Conservation (phyloP, 1,139 yeast species). For the Yamadazyma atmosphaerica region DNA sequence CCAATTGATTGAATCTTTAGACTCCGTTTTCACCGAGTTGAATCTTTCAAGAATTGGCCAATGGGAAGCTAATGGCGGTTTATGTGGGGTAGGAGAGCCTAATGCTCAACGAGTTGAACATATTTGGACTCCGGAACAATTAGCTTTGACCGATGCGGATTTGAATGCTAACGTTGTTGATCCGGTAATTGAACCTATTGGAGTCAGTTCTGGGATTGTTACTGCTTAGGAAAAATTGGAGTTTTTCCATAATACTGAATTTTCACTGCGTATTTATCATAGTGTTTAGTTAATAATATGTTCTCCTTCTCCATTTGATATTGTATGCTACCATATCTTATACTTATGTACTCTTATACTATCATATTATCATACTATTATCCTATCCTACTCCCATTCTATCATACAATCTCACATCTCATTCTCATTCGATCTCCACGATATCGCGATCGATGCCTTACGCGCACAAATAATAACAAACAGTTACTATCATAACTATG, state of each 20-base stretch:
- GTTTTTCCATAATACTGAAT: too few relatives aligned
- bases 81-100: constrained; percentile 79
- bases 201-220: constrained; percentile 66
- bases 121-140: constrained; percentile 85
- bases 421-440: too few relatives aligned
- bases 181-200: constrained; percentile 60
- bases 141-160: constrained; percentile 58
- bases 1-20: constrained; percentile 74
- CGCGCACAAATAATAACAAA: not conserved
- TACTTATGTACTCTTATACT: too few relatives aligned
- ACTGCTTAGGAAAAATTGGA: constrained; percentile 6
- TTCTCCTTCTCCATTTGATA: too few relatives aligned
- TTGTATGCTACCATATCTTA: too few relatives aligned
- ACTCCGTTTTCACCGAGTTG: constrained; percentile 75
- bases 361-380: too few relatives aligned
- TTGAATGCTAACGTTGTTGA: constrained; percentile 65
- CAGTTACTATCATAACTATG: too few relatives aligned
- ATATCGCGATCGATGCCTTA: too few relatives aligned
- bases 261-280: too few relatives aligned
- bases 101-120: constrained; percentile 48
- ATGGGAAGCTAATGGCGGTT: constrained; percentile 81
- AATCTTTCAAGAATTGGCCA: constrained; percentile 72
- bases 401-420: too few relatives aligned
- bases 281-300: too few relatives aligned
- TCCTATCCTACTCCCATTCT: too few relatives aligned